Conservation (phyloP, 1,284 basidiomycete species). For the Pisolithus thermaeus region DNA sequence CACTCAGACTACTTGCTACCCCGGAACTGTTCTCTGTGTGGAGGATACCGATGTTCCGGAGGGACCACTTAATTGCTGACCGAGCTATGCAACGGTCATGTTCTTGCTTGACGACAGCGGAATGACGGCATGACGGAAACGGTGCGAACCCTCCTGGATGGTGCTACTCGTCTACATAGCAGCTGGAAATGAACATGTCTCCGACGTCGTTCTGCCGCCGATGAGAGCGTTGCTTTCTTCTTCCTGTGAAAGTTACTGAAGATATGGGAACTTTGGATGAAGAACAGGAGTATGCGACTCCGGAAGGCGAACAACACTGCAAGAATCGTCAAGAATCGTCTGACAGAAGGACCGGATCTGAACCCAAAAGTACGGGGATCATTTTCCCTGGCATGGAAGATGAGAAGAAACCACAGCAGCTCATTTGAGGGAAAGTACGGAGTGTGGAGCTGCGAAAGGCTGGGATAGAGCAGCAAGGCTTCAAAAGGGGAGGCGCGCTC, state of each 20-base stretch:
- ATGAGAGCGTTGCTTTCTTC: not conserved
- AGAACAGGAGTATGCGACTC: not conserved
- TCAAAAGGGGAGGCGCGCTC: constrained; percentile 10
- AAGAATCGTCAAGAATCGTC: not conserved
- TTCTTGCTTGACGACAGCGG: not conserved
- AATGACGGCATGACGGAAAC: constrained; percentile 6
- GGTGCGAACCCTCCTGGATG: not conserved
- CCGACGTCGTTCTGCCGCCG: not conserved
- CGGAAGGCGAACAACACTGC: not conserved
- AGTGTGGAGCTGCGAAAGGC: constrained; percentile 8
- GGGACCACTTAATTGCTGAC: constrained; percentile 1
- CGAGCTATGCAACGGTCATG: not conserved
- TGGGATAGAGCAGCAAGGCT: constrained; percentile 7
- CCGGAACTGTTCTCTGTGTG: constrained; percentile 12
- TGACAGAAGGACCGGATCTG: not conserved
- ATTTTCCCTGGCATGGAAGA: constrained; percentile 5
- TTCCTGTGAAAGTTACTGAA: not conserved
- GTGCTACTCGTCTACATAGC: not conserved
- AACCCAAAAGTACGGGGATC: not conserved
- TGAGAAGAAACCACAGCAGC: constrained; percentile 3
- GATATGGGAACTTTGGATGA: not conserved
- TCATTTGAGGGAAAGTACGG: constrained; percentile 1
- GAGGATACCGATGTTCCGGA: not conserved
- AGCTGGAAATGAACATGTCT: not conserved
- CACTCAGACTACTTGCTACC: constrained; percentile 9